Conservation (phyloP, 2,329 filamentous ascomycete genomes). For the Penicillium hordei region DNA sequence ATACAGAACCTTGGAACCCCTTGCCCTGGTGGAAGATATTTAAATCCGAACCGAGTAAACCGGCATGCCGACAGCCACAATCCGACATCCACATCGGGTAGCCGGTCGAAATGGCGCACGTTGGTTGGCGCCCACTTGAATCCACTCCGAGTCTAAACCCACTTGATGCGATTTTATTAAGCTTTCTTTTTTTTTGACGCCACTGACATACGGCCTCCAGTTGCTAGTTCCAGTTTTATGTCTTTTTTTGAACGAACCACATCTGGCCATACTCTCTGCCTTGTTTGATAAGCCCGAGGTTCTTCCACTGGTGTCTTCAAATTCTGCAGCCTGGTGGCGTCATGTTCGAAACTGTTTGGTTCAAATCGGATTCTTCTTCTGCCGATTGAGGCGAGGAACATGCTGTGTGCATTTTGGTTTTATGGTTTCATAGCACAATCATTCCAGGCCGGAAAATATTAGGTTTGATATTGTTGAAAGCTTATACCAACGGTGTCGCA, state of each 20-base stretch:
- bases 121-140: background rate
- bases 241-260: background rate
- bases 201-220: background rate
- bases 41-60: background rate
- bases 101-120: background rate
- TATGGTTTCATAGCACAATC: background rate
- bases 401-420: background rate
- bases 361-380: background rate
- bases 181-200: background rate
- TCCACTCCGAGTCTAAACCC: background rate
- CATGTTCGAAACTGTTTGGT: background rate
- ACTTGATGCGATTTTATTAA: background rate
- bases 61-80: constrained; percentile 3
- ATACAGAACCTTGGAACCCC: background rate
- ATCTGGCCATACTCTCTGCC: background rate
- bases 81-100: background rate
- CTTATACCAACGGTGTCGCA: background rate
- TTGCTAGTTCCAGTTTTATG: background rate
- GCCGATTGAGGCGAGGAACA: background rate
- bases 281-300: background rate
- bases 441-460: background rate
- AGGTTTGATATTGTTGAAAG: background rate
- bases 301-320: background rate
- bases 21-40: background rate
- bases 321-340: background rate